Percentiles rank a stretch among this genome's conserved stretches.
phyloP scores from a whole-genome alignment of 495 filamentous ascomycete genomes.

The Barbatosphaeria neglecta region DNA sequence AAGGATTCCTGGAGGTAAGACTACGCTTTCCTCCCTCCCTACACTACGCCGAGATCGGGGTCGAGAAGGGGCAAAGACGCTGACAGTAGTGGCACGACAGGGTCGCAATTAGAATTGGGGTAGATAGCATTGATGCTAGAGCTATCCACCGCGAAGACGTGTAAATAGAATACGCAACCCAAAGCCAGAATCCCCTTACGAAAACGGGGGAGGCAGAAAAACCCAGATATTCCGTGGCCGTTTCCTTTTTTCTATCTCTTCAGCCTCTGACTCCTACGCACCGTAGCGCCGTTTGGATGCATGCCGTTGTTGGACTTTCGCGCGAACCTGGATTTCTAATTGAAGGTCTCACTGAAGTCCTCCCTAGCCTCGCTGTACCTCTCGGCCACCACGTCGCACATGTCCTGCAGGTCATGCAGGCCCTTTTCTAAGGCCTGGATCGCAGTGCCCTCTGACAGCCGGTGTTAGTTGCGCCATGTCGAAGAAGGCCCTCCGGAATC shows the following conservation, averaged over 20 bases:
- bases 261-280: constrained; percentile 4
- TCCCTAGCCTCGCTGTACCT: constrained; percentile 63
- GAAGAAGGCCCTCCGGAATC: neutral
- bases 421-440: constrained; percentile 82
- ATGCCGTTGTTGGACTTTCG: neutral
- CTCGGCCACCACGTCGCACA: constrained; percentile 83
- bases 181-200: neutral
- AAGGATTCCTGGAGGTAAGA: constrained; percentile 80
- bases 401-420: constrained; percentile 70
- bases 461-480: neutral
- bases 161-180: too few species aligned
- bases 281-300: constrained; percentile 1
- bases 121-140: too few species aligned
- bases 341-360: constrained; percentile 37
- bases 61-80: neutral
- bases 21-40: neutral
- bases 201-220: too few species aligned
- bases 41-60: too few species aligned
- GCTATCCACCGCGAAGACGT: constrained; percentile 12
- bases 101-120: constrained; percentile 36
- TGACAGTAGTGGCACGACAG: constrained; percentile 17
- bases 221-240: neutral
- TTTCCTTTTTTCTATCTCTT: neutral
- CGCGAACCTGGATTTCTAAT: neutral
- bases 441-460: constrained; percentile 56